Percentiles rank a stretch among this genome's conserved stretches.
Evolutionary conservation across 164 flowering plant genomes (phyloP).

Genomic region (Piper betle): DNA sequence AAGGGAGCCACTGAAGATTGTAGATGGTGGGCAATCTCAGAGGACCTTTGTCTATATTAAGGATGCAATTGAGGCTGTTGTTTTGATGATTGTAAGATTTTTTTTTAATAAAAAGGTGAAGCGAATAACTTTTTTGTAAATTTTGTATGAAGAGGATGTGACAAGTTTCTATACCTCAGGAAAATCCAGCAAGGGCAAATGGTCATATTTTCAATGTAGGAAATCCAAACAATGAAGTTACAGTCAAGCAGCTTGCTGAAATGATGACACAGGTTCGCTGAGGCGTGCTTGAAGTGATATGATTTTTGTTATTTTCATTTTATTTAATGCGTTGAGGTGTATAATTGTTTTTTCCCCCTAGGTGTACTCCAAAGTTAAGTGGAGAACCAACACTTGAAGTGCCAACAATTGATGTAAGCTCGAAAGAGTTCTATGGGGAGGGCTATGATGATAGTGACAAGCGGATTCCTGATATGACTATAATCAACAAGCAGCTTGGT

Average conservation of each 20-base stretch:
- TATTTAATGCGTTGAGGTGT: background rate
- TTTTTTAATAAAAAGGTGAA: background rate
- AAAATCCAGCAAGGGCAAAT: conserved; percentile 18
- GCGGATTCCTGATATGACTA: conserved; percentile 96
- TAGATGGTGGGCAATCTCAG: conserved; percentile 35
- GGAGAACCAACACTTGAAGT: conserved; percentile 56
- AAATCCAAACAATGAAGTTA: conserved; percentile 23
- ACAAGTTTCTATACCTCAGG: conserved; percentile 3
- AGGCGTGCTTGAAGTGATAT: background rate
- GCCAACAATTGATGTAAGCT: conserved; percentile 85
- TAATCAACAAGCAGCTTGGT: conserved; percentile 89
- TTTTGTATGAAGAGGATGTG: background rate
- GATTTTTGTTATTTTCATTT: background rate
- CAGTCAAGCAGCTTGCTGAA: conserved; percentile 20
- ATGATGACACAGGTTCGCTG: conserved; percentile 9
- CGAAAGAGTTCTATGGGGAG: conserved; percentile 93
- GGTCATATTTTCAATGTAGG: conserved; percentile 25
- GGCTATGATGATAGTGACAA: conserved; percentile 98
- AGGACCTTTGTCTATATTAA: conserved; percentile 35
- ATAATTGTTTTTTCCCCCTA: conserved; percentile 10
- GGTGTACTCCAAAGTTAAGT: conserved; percentile 82
- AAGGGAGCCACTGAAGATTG: conserved; percentile 48
- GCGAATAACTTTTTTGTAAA: background rate
- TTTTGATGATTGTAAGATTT: conserved; percentile 45
- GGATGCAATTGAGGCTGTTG: conserved; percentile 56